A percentile compares a stretch with the other conserved stretches of the same genome.
Evolutionary conservation across 306 rosid genomes (phyloP).

Genomic region (Corylus avellana): DNA sequence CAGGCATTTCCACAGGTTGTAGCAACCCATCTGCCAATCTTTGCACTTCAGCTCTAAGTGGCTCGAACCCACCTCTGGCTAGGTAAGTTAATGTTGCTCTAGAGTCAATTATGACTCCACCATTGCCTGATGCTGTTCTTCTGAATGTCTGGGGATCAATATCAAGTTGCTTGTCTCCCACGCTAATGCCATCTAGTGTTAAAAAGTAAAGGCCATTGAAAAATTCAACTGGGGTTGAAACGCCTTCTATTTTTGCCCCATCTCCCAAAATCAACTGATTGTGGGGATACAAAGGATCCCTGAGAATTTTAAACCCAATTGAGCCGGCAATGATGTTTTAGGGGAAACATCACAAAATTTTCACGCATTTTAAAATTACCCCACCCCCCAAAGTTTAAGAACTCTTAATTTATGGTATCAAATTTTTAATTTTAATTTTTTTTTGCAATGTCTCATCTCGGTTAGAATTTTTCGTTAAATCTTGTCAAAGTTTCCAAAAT

Average conservation of each 20-base stretch:
- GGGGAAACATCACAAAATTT: too few relatives aligned
- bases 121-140: constrained; percentile 19
- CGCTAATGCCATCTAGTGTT: constrained; percentile 43
- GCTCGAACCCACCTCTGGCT: constrained; percentile 17
- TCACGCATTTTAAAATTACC: too few relatives aligned
- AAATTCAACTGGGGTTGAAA: constrained; percentile 28
- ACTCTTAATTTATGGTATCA: too few relatives aligned
- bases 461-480: too few relatives aligned
- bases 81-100: constrained; percentile 29
- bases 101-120: constrained; percentile 42
- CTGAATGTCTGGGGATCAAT: constrained; percentile 25
- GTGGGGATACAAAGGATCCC: constrained; percentile 32
- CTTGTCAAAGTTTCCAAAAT: too few relatives aligned
- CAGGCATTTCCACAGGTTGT: not conserved
- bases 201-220: constrained; percentile 25
- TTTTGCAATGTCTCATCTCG: too few relatives aligned
- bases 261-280: constrained; percentile 49
- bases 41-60: constrained; percentile 22
- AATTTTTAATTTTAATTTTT: too few relatives aligned
- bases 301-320: constrained; percentile 37
- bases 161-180: constrained; percentile 38
- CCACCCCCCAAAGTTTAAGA: too few relatives aligned
- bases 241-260: constrained; percentile 46
- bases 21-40: constrained; percentile 6
- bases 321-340: constrained; percentile 21